phyloP scores from a whole-genome alignment of 83 land plant species.

The Thuja plicata region DNA sequence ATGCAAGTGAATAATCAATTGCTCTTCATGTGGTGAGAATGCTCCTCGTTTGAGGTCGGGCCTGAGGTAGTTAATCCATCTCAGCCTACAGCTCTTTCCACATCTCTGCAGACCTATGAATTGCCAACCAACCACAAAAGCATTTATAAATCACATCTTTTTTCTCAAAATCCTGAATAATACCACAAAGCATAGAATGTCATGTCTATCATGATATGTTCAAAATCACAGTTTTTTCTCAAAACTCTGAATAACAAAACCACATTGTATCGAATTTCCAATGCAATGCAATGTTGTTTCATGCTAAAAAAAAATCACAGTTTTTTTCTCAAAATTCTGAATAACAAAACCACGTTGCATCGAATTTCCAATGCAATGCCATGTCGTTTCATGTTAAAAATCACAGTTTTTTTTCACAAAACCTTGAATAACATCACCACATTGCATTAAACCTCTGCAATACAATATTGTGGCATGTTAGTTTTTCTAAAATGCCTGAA shows the following conservation, averaged over 20 bases:
- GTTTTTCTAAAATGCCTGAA: no score
- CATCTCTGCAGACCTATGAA: conserved; percentile 28
- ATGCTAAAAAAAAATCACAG: background rate
- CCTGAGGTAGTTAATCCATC: conserved; percentile 42
- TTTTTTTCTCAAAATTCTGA: no score
- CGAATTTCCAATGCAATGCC: background rate
- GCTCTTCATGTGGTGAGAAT: conserved; percentile 36
- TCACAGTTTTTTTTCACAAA: background rate
- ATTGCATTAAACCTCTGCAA: background rate
- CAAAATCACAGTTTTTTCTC: background rate
- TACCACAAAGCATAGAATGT: no score
- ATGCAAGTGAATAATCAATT: conserved; percentile 33
- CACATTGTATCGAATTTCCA: background rate
- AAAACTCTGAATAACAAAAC: no score
- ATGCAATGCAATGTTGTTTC: no score
- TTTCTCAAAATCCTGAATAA: no score
- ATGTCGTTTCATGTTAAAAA: no score
- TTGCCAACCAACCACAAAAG: background rate
- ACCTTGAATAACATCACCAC: background rate
- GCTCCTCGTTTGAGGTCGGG: conserved; percentile 40
- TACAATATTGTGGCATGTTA: no score
- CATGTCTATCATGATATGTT: background rate
- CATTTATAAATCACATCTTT: background rate
- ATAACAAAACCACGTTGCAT: background rate
- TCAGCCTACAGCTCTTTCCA: conserved; percentile 40